Percentiles rank a stretch among this genome's conserved stretches.
Evolutionary conservation across 208 protist species (phyloP).

Genomic region (Tritrichomonas musculus): DNA sequence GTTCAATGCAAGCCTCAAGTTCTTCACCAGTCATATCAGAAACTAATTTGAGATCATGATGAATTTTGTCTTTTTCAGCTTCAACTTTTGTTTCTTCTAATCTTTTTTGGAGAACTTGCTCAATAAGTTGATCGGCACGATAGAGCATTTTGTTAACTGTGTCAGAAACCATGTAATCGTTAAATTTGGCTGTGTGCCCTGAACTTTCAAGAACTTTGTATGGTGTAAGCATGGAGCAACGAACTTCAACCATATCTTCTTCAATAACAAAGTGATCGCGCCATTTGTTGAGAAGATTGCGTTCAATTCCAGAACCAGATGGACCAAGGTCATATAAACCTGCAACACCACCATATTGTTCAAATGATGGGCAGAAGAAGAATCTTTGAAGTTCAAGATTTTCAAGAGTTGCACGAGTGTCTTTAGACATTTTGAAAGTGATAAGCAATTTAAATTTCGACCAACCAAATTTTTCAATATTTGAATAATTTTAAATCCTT

Average conservation of each 20-base stretch:
- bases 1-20: neutral
- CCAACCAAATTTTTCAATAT: too few species aligned
- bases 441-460: too few species aligned
- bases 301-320: neutral
- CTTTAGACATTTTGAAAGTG: neutral
- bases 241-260: neutral
- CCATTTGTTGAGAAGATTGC: neutral
- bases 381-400: neutral
- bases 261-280: neutral
- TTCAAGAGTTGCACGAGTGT: neutral
- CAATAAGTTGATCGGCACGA: conserved; percentile 27
- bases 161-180: conserved; percentile 27
- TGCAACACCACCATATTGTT: conserved; percentile 41
- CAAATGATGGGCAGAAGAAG: conserved; percentile 15
- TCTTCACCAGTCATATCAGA: neutral
- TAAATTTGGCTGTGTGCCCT: conserved; percentile 19
- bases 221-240: neutral
- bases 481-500: too few species aligned
- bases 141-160: neutral
- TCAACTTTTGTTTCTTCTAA: neutral
- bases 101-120: neutral
- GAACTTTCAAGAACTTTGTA: neutral
- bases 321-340: conserved; percentile 46
- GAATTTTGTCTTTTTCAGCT: neutral
- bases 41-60: neutral